Percentiles rank a stretch among this genome's conserved stretches.
Conservation (phyloP, 345 rosid species). For the Ailanthus altissimus region DNA sequence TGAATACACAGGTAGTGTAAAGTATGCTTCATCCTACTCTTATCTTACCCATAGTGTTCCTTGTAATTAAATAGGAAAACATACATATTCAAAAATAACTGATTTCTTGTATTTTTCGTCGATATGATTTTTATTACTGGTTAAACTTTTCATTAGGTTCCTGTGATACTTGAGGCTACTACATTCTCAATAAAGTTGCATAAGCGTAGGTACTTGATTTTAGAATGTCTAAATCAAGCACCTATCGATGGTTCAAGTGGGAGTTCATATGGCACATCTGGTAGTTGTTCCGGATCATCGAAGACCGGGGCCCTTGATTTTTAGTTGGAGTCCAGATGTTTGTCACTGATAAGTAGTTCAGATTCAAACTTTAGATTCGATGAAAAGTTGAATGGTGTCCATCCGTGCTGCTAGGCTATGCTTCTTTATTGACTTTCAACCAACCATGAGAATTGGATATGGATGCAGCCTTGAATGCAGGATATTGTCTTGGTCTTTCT, state of each 20-base stretch:
- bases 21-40: not conserved
- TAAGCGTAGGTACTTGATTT: conserved; percentile 70
- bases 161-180: conserved; percentile 77
- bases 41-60: not conserved
- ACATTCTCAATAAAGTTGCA: conserved; percentile 84
- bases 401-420: no score
- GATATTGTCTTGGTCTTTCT: not conserved
- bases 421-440: not conserved
- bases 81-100: not conserved
- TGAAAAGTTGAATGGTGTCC: not conserved
- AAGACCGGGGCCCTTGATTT: conserved; percentile 69
- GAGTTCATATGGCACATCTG: conserved; percentile 69
- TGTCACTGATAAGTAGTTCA: not conserved
- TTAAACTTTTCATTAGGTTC: conserved; percentile 51
- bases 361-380: not conserved
- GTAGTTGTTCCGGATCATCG: conserved; percentile 65
- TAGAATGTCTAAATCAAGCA: conserved; percentile 93
- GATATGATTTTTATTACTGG: not conserved
- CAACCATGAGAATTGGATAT: not conserved
- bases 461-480: not conserved
- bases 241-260: conserved; percentile 93
- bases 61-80: not conserved
- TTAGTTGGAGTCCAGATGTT: conserved; percentile 34
- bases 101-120: not conserved
- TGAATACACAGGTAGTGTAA: conserved; percentile 72